Percentiles rank a stretch among this genome's conserved stretches.
Conservation (phyloP, 768 basidiomycete species). For the Galerina marginata region DNA sequence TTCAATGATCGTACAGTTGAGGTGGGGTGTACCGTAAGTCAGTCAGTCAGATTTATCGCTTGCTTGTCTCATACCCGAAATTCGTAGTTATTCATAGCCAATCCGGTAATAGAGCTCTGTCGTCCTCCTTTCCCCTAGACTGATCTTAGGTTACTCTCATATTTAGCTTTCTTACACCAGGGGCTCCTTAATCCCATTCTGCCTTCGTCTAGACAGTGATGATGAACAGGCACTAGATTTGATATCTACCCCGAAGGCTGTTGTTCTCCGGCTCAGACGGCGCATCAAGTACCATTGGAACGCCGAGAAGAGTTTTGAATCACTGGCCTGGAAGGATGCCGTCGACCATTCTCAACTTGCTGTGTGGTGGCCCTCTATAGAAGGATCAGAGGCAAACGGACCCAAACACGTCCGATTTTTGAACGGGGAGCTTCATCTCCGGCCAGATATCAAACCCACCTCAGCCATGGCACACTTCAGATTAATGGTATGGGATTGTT, state of each 20-base stretch:
- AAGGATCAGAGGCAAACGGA: constrained; percentile 25
- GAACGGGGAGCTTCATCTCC: constrained; percentile 44
- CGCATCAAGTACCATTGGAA: constrained; percentile 24
- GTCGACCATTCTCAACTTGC: constrained; percentile 22
- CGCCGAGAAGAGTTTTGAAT: constrained; percentile 21
- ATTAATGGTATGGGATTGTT: constrained; percentile 35
- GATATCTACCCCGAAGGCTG: constrained; percentile 35
- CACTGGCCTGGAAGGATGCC: constrained; percentile 15
- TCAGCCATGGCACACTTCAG: constrained; percentile 43
- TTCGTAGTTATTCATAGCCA: constrained; percentile 42
- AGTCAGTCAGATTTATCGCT: background rate
- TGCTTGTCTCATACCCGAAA: background rate
- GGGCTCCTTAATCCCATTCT: constrained; percentile 43
- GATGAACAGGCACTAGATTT: constrained; percentile 41
- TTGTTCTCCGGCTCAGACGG: constrained; percentile 32
- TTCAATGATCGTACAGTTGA: constrained; percentile 34
- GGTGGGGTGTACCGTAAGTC: constrained; percentile 39
- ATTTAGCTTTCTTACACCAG: constrained; percentile 46
- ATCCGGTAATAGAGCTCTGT: constrained; percentile 37
- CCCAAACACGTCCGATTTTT: constrained; percentile 30
- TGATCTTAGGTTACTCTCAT: background rate
- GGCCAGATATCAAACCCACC: constrained; percentile 39
- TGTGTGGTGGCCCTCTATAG: constrained; percentile 22
- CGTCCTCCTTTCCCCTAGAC: background rate
- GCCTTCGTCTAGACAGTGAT: constrained; percentile 32